Conservation (phyloP, 2,329 filamentous ascomycete genomes). For the Pyricularia sp. region DNA sequence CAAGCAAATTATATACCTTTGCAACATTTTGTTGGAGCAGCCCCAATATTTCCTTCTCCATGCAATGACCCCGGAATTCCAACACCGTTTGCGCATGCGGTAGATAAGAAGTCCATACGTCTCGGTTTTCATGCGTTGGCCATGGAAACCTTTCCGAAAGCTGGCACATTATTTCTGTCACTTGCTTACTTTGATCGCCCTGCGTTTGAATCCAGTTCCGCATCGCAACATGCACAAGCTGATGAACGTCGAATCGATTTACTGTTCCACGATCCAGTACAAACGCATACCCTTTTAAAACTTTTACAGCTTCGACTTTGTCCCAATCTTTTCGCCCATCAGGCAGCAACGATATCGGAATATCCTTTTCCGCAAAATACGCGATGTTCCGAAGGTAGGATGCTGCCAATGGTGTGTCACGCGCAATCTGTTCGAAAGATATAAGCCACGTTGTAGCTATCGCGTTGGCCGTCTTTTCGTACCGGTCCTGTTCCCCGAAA, state of each 20-base stretch:
- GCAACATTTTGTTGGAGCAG: too few relatives aligned
- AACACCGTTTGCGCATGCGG: constrained; percentile 12
- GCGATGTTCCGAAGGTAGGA: constrained; percentile 18
- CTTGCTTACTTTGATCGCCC: constrained; percentile 2
- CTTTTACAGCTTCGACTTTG: too few relatives aligned
- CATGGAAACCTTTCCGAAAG: constrained; percentile 9
- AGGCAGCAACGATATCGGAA: constrained; percentile 18
- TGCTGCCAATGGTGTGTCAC: constrained; percentile 7
- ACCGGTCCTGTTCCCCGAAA: constrained; percentile 8
- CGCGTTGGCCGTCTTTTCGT: constrained; percentile 7
- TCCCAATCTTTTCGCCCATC: constrained; percentile 3
- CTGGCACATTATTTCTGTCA: constrained; percentile 7
- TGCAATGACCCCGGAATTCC: too few relatives aligned
- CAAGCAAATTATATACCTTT: too few relatives aligned
- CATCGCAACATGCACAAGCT: constrained; percentile 20
- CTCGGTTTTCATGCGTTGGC: constrained; percentile 10
- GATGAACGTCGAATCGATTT: too few relatives aligned
- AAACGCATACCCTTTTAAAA: too few relatives aligned
- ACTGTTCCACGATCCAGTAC: too few relatives aligned
- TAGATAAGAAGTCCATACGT: constrained; percentile 15
- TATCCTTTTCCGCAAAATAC: constrained; percentile 19
- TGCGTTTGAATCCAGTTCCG: constrained; percentile 14
- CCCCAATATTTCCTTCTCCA: too few relatives aligned
- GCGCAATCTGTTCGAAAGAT: constrained; percentile 10
- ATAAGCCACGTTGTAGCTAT: constrained; percentile 12